These are phyloP conservation scores for Vickermania ingenoplastis DNA, from an alignment of 208 protist genomes.

Conservation along the genomic window DNA sequence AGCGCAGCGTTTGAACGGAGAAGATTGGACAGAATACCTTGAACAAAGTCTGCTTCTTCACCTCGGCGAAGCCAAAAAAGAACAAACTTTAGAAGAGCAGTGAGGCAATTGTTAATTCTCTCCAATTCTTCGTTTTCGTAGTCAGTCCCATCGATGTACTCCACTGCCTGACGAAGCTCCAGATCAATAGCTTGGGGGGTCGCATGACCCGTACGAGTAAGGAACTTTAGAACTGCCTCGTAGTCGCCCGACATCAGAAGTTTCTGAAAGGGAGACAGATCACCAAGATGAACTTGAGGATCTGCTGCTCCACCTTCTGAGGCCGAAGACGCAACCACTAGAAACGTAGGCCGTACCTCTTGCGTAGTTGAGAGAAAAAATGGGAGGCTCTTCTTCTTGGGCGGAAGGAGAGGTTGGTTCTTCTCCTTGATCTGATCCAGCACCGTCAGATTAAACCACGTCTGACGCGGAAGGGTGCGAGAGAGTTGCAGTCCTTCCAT, in stretches of 20 bases:
- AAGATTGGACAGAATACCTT: constrained; percentile 65
- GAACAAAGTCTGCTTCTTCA: constrained; percentile 68
- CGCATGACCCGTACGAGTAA: neutral
- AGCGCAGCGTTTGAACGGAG: constrained; percentile 53
- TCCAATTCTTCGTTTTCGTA: constrained; percentile 62
- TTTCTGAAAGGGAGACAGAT: constrained; percentile 43
- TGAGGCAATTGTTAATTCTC: constrained; percentile 35
- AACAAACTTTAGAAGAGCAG: constrained; percentile 45
- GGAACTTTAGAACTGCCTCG: constrained; percentile 56
- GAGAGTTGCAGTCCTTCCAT: constrained; percentile 51
- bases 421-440: constrained; percentile 86
- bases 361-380: constrained; percentile 85
- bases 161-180: constrained; percentile 54
- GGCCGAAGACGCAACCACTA: constrained; percentile 23
- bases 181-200: constrained; percentile 66
- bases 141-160: constrained; percentile 50
- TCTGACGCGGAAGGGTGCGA: constrained; percentile 42
- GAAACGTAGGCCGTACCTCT: constrained; percentile 75
- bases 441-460: constrained; percentile 78
- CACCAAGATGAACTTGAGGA: neutral
- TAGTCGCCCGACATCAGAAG: constrained; percentile 47
- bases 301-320: neutral
- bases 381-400: constrained; percentile 85
- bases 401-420: constrained; percentile 81
- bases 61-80: constrained; percentile 33